Base-by-base conservation (phyloP, 257 asterid genomes). In the Penstemon davidsonii region DNA sequence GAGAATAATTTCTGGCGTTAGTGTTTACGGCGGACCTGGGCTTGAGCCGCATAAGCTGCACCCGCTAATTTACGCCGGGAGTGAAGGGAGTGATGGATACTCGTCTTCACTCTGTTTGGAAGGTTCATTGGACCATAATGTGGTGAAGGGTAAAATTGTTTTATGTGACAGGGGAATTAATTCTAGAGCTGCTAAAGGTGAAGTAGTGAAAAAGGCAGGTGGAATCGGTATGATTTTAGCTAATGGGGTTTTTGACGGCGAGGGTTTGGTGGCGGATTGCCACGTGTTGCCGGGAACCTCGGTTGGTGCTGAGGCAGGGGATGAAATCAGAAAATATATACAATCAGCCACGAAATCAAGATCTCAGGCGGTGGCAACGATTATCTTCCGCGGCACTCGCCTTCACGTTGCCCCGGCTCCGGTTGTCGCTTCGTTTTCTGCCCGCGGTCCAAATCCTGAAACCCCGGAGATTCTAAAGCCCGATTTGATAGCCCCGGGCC, bases 171-270 rank as follows among this genome's bases (percentile, higher is more conserved):
- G 96, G 60, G 96, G 98, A 4, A 85, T 83, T 6, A 89, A 87
- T 77, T 86, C 98, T 5, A 70, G 96, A 59, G 91, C 89, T 2
- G 89, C 84, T 3, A 92, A 92, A 66, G 98, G 97, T 0, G 88
- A 85, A 45, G 97, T 88, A 40, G 96, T 92, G 80, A 92, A 86
- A 75, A 90, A 82, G 65, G 96, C 96, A 4, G 98, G 98, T 40
- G 98, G 90, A 43, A 68, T 85, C 3, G 98, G 87, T 6, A 89
- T 92, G 98, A 80, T 92, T 71, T 38, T 92, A 37, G 97, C 98
- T 0, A 92, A 92, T 66, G 95, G 93, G 5, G 91, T 86, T 12
- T 86, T 83, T 70, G 95, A 88, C 54, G 97, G 97, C 5, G 97
- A 88, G 63, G 97, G 97, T 0, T 61, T 92, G 61, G 93, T 89